Evolutionary conservation across 352 stramenopile species (phyloP), one percentile per base, ranked within the genome.

Genomic region (Elongisporangium senticosum): DNA sequence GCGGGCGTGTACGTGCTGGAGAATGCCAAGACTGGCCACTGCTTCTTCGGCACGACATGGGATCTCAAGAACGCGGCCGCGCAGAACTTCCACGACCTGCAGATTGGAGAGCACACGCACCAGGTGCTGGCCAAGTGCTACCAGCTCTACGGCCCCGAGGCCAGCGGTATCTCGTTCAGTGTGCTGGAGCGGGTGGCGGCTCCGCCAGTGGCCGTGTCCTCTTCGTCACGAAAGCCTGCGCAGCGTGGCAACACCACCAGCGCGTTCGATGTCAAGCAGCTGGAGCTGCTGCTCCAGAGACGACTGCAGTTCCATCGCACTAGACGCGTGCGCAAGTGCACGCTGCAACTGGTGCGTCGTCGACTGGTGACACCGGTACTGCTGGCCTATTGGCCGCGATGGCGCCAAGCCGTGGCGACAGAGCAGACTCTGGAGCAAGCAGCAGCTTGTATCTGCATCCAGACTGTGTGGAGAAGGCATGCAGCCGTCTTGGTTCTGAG

Each of bases 1-100:
- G 77, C 82, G 8, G 79, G 82, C 7, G 80, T 91, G 20, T 90
- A 88, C 53, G 56, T 79, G 57, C 49, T 91, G 5, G 70, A 87
- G 67, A 88, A 82, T 65, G 19, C 53, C n/a, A 77, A 77, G 58
- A 86, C 75, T 6, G 82, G 79, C 13, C 82, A 87, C 63, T 62
- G 63, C 24, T 80, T 74, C 64, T 74, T 90, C 10, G 74, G 82
- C 24, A 84, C 75, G 55, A 90, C 79, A n/a, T 91, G 79, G 82
- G 82, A 91, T 49, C 62, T 91, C 13, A 65, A 65, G 3, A 87
- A 89, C 56, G 82, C 82, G 1, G 62, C 62, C 1, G 72, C 62
- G 0, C 79, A 88, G 52, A 77, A 53, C 24, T 77, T 85, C 24
- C 57, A 62, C 14, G 81, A 88, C 57, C 54, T 90, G 15, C 53